Evolutionary conservation across 192 early-diverging fungal genomes (phyloP), one percentile per base, ranked within the genome.

Genomic region (Coemansia sp.): DNA sequence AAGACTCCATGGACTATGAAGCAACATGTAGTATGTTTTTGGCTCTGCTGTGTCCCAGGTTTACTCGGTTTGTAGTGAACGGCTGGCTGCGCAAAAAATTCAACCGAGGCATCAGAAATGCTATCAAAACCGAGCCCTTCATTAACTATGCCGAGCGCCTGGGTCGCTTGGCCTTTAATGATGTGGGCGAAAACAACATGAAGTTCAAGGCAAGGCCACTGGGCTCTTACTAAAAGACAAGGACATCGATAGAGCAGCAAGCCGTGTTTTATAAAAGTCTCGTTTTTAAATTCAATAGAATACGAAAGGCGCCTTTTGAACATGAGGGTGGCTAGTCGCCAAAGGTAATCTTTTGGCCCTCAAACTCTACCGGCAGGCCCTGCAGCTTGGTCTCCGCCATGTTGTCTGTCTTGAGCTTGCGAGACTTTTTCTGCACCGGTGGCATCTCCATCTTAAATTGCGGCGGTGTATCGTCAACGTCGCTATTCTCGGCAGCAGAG

Each of bases 261-360:
- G 9, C 2, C 39, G 16, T 45, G 18, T 6, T 18, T 20, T 16
- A 20, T 45, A 21, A 20, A 20, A 45, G 43, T 45, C 7, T 20
- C n/a, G 9, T 45, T 45, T 45, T 45, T 45, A n/a, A 20, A 52
- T 52, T 26, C 20, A 52, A 25, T 26, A 52, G 4, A 31, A 31
- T 31, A 31, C 31, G 31, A 31, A 26, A 52, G 9, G 25, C 20
- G 23, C 9, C 7, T 26, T 26, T 52, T 9, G 25, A 52, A n/a
- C 48, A 10, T n/a, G 45, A 53, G 5, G 26, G 6, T 25, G n/a
- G 37, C 26, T 72, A 72, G 28, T 80, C 72, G 28, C 78, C 86
- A 82, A 90, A 90, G 2, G 85, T 86, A 59, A 88, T 86, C 71
- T 90, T 90, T 66, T 73, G 79, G 36, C 89, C 89, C 57, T 89